Evolutionary conservation across 2,329 filamentous ascomycete genomes (phyloP).

Genomic region (Hypoxylon sp.): DNA sequence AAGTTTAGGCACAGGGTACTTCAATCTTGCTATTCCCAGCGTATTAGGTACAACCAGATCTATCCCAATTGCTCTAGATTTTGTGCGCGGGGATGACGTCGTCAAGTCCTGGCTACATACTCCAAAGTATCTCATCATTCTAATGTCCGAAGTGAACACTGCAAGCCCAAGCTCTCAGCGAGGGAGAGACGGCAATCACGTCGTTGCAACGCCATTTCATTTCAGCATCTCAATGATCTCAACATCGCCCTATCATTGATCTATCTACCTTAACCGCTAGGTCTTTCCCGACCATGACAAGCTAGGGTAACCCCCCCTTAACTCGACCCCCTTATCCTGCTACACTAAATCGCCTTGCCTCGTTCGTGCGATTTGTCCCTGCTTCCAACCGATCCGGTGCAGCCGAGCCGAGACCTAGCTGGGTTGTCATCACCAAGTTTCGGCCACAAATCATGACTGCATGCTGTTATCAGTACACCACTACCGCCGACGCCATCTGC

Average conservation of each 20-base stretch:
- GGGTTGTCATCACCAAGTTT: conserved; percentile 21
- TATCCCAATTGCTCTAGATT: not conserved
- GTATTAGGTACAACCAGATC: conserved; percentile 18
- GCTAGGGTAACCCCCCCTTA: conserved; percentile 29
- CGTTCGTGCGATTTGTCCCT: conserved; percentile 17
- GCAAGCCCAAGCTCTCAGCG: not conserved
- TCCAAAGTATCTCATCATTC: conserved; percentile 10
- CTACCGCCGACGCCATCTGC: conserved; percentile 37
- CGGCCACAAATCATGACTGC: conserved; percentile 48
- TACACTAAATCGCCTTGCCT: conserved; percentile 13
- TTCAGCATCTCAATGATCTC: conserved; percentile 18
- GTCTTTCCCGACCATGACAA: conserved; percentile 8
- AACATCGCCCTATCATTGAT: conserved; percentile 5
- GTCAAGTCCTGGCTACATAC: conserved; percentile 14
- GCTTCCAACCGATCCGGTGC: conserved; percentile 22
- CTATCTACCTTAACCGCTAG: no score
- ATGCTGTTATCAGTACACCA: conserved; percentile 42
- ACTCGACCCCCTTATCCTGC: conserved; percentile 6
- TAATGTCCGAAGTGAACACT: conserved; percentile 16
- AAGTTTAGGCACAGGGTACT: conserved; percentile 7
- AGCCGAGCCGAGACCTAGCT: conserved; percentile 25
- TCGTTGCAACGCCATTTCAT: conserved; percentile 6
- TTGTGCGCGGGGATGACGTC: conserved; percentile 21
- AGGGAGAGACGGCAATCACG: conserved; percentile 6
- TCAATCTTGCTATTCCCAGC: not conserved